Conservation (phyloP, 1,284 basidiomycete genomes). For the Tylopilus orsonianus region DNA sequence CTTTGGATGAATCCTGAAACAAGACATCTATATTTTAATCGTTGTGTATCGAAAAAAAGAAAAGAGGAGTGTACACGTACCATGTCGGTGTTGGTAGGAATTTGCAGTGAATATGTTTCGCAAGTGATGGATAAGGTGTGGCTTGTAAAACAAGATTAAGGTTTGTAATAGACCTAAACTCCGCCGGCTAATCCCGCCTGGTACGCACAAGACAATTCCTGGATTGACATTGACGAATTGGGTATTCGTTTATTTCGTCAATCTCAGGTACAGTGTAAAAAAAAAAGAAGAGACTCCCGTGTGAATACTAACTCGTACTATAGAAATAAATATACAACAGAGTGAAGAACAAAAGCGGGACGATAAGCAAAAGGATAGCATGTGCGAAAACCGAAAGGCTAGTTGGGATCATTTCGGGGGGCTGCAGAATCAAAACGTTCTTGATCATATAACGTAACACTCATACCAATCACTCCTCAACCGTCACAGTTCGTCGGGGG, state of each 20-base stretch:
- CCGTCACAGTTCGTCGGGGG: conserved; percentile 21
- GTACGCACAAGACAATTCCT: no score
- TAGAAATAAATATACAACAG: conserved; percentile 23
- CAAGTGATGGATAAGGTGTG: conserved; percentile 24
- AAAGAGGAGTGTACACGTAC: conserved; percentile 16
- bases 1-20: conserved; percentile 77
- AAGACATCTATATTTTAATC: no score
- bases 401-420: conserved; percentile 4
- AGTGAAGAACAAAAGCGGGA: neutral
- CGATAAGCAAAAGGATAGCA: conserved; percentile 17
- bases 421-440: neutral
- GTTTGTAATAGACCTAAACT: conserved; percentile 21
- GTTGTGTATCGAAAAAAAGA: neutral
- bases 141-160: conserved; percentile 27
- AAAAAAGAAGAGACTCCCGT: neutral
- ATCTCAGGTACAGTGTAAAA: neutral
- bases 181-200: conserved; percentile 31
- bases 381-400: conserved; percentile 12
- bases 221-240: no score
- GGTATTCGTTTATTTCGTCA: neutral
- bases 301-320: conserved; percentile 13
- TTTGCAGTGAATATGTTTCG: conserved; percentile 5
- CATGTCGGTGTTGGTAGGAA: conserved; percentile 21
- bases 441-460: neutral
- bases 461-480: conserved; percentile 19